Evolutionary conservation across 192 early-diverging fungal genomes (phyloP).

Genomic region (Backusella psychrophila): DNA sequence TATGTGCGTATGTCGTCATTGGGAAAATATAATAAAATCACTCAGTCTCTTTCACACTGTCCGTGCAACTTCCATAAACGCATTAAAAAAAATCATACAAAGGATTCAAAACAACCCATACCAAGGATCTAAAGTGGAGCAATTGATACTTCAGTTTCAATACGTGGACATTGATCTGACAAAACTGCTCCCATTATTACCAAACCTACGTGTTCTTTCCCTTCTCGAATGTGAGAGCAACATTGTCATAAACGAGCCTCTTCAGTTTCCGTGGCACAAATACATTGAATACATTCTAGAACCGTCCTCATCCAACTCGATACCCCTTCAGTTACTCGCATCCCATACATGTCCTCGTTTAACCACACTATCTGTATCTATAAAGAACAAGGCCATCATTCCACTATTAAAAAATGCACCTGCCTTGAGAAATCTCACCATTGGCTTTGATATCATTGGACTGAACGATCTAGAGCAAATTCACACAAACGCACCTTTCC

Average conservation of each 20-base stretch:
- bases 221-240: not conserved
- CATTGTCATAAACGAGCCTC: not conserved
- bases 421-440: not conserved
- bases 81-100: not conserved
- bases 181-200: not conserved
- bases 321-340: not conserved
- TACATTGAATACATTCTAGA: not conserved
- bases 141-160: not conserved
- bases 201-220: not conserved
- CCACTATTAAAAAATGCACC: not conserved
- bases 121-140: not conserved
- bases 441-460: not conserved
- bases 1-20: not conserved
- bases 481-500: not conserved
- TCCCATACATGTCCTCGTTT: not conserved
- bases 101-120: not conserved
- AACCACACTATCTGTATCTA: not conserved
- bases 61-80: not conserved
- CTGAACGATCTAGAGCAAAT: not conserved
- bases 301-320: not conserved
- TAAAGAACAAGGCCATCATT: not conserved
- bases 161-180: not conserved
- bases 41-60: not conserved
- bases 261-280: not conserved
- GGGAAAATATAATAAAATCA: not conserved